Conservation (phyloP, 73 alveolate genomes). For the Paramecium caudatum region DNA sequence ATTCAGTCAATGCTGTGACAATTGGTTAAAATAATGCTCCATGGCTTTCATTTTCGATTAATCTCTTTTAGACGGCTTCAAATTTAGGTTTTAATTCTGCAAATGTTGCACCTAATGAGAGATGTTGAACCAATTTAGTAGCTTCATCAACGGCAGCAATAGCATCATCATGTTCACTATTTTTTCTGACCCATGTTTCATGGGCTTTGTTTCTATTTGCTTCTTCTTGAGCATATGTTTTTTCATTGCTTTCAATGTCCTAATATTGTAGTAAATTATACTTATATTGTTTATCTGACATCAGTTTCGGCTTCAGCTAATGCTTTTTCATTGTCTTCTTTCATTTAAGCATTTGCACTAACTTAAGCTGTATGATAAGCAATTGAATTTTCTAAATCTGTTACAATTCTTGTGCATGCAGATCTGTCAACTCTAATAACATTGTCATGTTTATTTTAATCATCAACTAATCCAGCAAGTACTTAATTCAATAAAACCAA, state of each 20-base stretch:
- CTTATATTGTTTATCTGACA: conserved; percentile 58
- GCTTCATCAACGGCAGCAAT: conserved; percentile 69
- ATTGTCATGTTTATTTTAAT: conserved; percentile 58
- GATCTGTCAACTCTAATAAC: conserved; percentile 64
- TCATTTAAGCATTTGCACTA: conserved; percentile 50
- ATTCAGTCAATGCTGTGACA: conserved; percentile 62
- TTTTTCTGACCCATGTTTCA: conserved; percentile 61
- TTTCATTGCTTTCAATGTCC: conserved; percentile 65
- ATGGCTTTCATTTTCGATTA: conserved; percentile 60
- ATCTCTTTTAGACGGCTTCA: conserved; percentile 59
- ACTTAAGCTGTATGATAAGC: conserved; percentile 65
- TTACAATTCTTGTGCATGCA: conserved; percentile 66
- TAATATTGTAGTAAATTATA: neutral
- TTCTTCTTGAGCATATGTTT: conserved; percentile 58
- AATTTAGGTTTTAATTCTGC: conserved; percentile 66
- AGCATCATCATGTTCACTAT: conserved; percentile 66
- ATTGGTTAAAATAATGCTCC: conserved; percentile 66
- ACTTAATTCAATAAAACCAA: conserved; percentile 46
- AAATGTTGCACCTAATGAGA: conserved; percentile 65
- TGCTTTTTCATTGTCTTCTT: conserved; percentile 66
- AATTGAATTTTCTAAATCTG: conserved; percentile 55
- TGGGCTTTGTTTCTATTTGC: conserved; percentile 65
- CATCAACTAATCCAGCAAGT: conserved; percentile 72
- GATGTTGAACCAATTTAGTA: conserved; percentile 59
- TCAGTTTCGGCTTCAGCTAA: conserved; percentile 63